A percentile compares a stretch with the other conserved stretches of the same genome.
phyloP scores from a whole-genome alignment of 352 stramenopile species.

The Phytophthora pseudosyringae region DNA sequence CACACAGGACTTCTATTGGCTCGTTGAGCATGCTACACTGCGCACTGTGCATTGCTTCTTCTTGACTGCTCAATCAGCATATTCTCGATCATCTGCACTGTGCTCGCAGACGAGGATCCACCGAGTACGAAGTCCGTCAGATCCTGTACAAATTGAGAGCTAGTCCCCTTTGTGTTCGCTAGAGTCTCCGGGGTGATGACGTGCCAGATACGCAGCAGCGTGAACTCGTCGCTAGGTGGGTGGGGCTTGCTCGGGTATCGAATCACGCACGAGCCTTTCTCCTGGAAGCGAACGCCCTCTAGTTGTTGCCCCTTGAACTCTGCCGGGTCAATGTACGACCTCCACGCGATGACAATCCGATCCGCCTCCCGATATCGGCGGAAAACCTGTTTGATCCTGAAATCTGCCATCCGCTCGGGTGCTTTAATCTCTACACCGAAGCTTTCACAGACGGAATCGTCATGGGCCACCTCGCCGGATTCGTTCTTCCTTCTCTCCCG shows the following conservation, averaged over 20 bases:
- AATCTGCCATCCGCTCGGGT: conserved; percentile 54
- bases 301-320: conserved; percentile 59
- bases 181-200: conserved; percentile 50
- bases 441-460: conserved; percentile 68
- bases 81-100: conserved; percentile 66
- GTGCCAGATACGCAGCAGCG: conserved; percentile 53
- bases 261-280: conserved; percentile 69
- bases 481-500: conserved; percentile 25
- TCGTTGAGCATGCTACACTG: conserved; percentile 13
- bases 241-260: conserved; percentile 36
- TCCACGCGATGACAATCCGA: conserved; percentile 72
- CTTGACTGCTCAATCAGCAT: conserved; percentile 44
- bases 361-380: conserved; percentile 63
- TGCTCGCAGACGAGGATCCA: conserved; percentile 40
- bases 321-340: conserved; percentile 60
- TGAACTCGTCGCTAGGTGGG: conserved; percentile 27
- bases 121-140: conserved; percentile 55
- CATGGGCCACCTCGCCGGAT: conserved; percentile 11
- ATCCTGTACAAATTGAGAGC: conserved; percentile 37
- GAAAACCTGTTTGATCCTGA: conserved; percentile 68
- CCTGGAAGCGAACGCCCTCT: conserved; percentile 58
- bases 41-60: conserved; percentile 16
- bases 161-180: conserved; percentile 23
- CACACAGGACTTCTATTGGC: background rate
- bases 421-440: conserved; percentile 62